Percentiles rank a stretch among this genome's conserved stretches.
These are phyloP conservation scores for Physaria fendleri DNA, from an alignment of 345 rosid species.

Conservation along the genomic window DNA sequence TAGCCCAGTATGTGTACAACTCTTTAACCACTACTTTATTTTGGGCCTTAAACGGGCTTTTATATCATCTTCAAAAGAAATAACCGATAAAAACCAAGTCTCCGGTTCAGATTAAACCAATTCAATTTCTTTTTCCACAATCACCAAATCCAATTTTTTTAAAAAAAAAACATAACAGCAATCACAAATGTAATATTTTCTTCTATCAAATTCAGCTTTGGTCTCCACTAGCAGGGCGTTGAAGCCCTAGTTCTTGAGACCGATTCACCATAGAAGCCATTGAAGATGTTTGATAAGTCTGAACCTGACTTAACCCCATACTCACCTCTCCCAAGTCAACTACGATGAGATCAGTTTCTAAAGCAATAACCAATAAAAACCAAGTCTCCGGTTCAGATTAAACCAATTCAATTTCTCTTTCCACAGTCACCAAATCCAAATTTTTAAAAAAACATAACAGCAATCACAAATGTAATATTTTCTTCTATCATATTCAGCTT, in stretches of 20 bases:
- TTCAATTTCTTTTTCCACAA: neutral
- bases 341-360: no score
- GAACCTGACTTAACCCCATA: neutral
- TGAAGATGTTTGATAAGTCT: conserved; percentile 21
- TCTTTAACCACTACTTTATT: no score
- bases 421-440: neutral
- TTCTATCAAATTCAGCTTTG: neutral
- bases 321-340: conserved; percentile 3
- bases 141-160: no score
- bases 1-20: no score
- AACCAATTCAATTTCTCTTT: conserved; percentile 12
- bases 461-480: neutral
- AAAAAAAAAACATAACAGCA: no score
- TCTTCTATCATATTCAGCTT: neutral
- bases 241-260: conserved; percentile 14
- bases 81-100: neutral
- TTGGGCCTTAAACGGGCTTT: no score
- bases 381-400: neutral
- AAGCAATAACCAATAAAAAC: neutral
- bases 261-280: conserved; percentile 30
- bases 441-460: no score
- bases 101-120: conserved; percentile 8
- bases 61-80: no score
- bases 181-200: neutral
- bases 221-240: neutral